phyloP scores from a whole-genome alignment of 306 rosid species.

The Phaseolus lunatus region DNA sequence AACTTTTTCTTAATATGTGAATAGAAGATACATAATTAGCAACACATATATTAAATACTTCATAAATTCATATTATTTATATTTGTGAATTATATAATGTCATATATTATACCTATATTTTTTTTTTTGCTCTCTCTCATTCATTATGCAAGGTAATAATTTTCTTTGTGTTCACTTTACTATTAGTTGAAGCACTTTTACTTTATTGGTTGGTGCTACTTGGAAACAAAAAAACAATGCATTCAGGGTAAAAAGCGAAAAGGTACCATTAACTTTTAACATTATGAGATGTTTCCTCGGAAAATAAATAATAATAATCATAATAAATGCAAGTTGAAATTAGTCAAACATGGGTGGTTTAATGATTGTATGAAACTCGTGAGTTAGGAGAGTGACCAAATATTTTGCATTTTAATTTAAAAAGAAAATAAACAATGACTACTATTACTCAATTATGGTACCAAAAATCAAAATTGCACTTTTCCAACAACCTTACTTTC shows the following conservation, averaged over 20 bases:
- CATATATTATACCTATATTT: too few relatives aligned
- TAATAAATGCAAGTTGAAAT: conserved; percentile 20
- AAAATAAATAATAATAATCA: not conserved
- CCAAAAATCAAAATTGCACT: conserved; percentile 24
- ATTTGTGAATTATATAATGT: too few relatives aligned
- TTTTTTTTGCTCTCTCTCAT: too few relatives aligned
- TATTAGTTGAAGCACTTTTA: too few relatives aligned
- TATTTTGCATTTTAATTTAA: conserved; percentile 2
- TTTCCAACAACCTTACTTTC: conserved; percentile 22
- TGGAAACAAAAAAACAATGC: not conserved
- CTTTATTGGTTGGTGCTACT: not conserved
- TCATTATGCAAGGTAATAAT: too few relatives aligned
- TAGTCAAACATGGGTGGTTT: not conserved
- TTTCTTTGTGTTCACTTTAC: not conserved
- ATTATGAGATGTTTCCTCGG: not conserved
- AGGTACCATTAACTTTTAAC: not conserved
- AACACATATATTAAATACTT: too few relatives aligned
- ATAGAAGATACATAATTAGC: too few relatives aligned
- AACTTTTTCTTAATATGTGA: too few relatives aligned
- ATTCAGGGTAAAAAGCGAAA: too few relatives aligned
- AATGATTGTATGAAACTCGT: conserved; percentile 6
- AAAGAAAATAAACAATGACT: not conserved
- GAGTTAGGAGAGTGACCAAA: conserved; percentile 2
- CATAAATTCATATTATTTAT: too few relatives aligned
- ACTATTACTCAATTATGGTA: not conserved